Evolutionary conservation across 2,329 filamentous ascomycete species (phyloP), one percentile per base, ranked within the genome.

Genomic region (Aspergillaceae sp.): DNA sequence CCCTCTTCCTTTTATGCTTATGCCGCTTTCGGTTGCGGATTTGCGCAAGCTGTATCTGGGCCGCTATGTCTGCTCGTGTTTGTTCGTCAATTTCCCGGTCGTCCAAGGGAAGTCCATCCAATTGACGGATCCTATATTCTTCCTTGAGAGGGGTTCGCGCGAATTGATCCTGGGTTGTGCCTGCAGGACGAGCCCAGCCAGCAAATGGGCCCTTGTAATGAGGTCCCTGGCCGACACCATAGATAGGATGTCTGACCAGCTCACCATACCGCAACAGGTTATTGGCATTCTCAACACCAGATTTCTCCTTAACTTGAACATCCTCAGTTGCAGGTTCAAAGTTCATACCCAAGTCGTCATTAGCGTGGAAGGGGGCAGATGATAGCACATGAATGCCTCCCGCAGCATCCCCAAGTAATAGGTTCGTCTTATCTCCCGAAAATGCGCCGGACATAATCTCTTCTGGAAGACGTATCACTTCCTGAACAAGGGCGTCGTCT

Each of bases 371-470:
- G 5, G 64, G 58, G 2, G 55, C 62, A 26, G 63, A 63, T 6
- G 69, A 67, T 2, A 82, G 65, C 0, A 81, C 54, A 48, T 77
- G 74, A 27, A 82, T 58, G 0, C 73, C 72, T 1, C 78, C 77
- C 27, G 73, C 70, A 11, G 76, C 74, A 56, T 80, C 78, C 2
- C 79, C 80, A 9, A 83, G 54, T 2, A 83, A 59, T 3, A 83
- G 66, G 30, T 75, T 73, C 4, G 73, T 72, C 34, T 70, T 69
- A 53, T 83, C 79, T 0, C 70, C 66, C 35, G 73, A 80, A 47
- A 82, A 80, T 0, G 73, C 66, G 2, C 77, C 79, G 8, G 74
- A 75, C 71, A 80, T 79, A 40, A 83, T 70, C 2, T 75, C 78
- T 3, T 76, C 74, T 4, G 71, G 56, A 7, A 78, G 62, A 1